phyloP scores from a whole-genome alignment of 345 rosid species.

The Draba incana region DNA sequence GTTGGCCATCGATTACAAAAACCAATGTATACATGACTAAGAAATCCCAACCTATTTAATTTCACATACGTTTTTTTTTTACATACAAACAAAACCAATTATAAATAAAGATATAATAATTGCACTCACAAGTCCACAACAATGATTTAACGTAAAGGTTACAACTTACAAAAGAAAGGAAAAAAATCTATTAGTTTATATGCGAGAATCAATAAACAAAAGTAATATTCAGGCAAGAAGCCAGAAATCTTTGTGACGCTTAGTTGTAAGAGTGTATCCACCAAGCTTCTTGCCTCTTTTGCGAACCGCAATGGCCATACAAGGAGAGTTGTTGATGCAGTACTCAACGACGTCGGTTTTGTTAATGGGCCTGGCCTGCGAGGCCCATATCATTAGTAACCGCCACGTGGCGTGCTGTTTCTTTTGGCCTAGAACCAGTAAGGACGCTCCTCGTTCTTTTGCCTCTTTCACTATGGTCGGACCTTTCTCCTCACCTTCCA shows the following conservation, averaged over 20 bases:
- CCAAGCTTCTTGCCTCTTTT: constrained; percentile 81
- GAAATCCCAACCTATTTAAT: not conserved
- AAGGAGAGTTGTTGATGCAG: constrained; percentile 79
- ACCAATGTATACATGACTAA: not conserved
- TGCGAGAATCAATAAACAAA: not conserved
- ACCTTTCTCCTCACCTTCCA: constrained; percentile 83
- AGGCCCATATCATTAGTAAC: constrained; percentile 77
- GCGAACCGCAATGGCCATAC: constrained; percentile 93
- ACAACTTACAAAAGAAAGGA: constrained; percentile 2
- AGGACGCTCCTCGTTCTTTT: constrained; percentile 58
- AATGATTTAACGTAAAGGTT: constrained; percentile 19
- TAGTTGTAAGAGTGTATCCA: constrained; percentile 91
- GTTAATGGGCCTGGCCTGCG: constrained; percentile 12
- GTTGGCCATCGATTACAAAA: too few species aligned
- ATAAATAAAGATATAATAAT: constrained; percentile 4
- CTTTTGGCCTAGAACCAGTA: constrained; percentile 77
- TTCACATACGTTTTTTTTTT: not conserved
- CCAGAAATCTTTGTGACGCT: constrained; percentile 96
- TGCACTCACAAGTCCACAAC: constrained; percentile 27
- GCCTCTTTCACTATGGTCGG: constrained; percentile 84
- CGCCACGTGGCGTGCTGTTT: constrained; percentile 81
- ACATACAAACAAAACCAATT: not conserved
- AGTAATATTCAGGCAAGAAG: constrained; percentile 60
- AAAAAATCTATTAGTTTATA: not conserved
- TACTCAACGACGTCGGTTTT: constrained; percentile 70